A percentile compares a stretch with the other conserved stretches of the same genome.
phyloP scores from a whole-genome alignment of 345 rosid genomes.

The Sapria himalayana region DNA sequence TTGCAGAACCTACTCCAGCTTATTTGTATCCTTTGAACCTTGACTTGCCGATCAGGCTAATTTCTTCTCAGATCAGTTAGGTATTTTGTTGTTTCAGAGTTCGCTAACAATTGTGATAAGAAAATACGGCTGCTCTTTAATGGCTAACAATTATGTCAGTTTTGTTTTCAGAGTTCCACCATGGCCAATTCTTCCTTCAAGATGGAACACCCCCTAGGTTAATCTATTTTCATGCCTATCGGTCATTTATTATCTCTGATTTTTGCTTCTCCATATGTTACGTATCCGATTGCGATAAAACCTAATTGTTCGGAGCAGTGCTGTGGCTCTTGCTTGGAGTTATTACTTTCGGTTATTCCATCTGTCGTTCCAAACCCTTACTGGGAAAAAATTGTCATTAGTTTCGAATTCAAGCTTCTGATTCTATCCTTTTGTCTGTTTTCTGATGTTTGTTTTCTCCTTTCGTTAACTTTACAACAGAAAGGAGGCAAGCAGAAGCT shows the following conservation, averaged over 20 bases:
- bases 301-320: neutral
- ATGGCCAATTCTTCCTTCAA: slow-evolving; percentile 80
- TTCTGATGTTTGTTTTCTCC: slow-evolving; percentile 6
- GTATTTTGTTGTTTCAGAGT: too few species aligned
- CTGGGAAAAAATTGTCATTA: neutral
- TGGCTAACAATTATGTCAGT: neutral
- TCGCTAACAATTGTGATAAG: too few species aligned
- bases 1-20: too few species aligned
- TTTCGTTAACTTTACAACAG: too few species aligned
- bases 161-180: slow-evolving; percentile 3
- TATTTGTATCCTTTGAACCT: too few species aligned
- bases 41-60: too few species aligned
- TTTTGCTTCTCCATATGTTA: neutral
- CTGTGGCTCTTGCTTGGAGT: neutral
- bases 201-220: slow-evolving; percentile 87
- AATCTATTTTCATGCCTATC: slow-evolving; percentile 6
- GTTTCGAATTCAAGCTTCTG: neutral
- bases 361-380: neutral
- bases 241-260: neutral
- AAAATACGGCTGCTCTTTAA: too few species aligned
- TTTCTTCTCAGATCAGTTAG: too few species aligned
- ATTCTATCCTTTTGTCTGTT: neutral
- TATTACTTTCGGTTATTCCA: slow-evolving; percentile 4
- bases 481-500: slow-evolving; percentile 93
- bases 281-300: slow-evolving; percentile 3